Base-by-base conservation (phyloP, 768 basidiomycete genomes). In the Gloeostereum incarnatum region DNA sequence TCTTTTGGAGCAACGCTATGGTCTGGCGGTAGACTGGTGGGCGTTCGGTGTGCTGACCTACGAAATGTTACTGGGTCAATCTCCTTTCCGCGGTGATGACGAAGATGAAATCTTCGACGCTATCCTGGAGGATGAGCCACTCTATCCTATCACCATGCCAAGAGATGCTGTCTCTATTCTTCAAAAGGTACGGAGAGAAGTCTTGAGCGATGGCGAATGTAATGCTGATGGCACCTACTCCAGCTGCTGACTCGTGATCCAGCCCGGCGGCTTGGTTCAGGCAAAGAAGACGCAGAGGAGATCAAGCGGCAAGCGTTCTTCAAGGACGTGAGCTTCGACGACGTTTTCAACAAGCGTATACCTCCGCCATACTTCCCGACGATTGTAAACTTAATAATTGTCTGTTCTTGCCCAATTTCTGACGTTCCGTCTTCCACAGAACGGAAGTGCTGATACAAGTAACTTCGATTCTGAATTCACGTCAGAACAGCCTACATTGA, bases 81-180 rank as follows among this genome's bases (percentile, higher is more conserved):
- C 96, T 4, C 96, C 96, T 3, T 99, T 99, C 82, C 82, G 93
- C 31, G 96, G 96, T 41, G 96, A 99, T 50, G 96, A 98, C 49
- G 96, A 98, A 58, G 96, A 99, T 54, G 96, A 99, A 68, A 98
- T 99, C 43, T 99, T 98, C 57, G 96, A 99, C 58, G 96, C 96
- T 27, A 98, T 99, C 49, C 63, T 99, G 22, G 96, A 98, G 59
- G 96, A 99, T 53, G 96, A 98, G 57, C 94, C 93, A 19, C 57
- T 99, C 44, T 99, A 98, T 61, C 96, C 96, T 2, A 98, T 99
- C 48, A 97, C 96, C 5, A 99, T 99, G 96, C 96, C 93, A 6
- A 73, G 90, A 38, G 94, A 98, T 51, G 92, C 92, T 5, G 93
- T 98, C 31, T 90, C 90, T 14, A 86, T 98, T 46, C 54, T 99